Conservation (phyloP, 202 grass and related monocot species). For the Schoenoplectus triqueter region DNA sequence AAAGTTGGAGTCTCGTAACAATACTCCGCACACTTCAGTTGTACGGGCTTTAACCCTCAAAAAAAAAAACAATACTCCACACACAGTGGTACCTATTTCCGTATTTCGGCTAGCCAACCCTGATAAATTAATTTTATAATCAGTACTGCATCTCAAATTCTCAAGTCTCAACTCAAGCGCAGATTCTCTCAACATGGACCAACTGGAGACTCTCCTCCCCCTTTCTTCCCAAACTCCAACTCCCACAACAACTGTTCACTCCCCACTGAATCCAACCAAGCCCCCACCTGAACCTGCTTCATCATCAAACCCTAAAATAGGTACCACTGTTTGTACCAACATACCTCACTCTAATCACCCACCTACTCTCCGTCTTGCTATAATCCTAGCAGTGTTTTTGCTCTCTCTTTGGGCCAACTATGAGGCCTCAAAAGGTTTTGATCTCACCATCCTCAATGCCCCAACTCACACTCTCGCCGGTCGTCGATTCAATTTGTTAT, state of each 20-base stretch:
- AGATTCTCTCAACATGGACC: slow-evolving; percentile 7
- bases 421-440: slow-evolving; percentile 66
- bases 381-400: slow-evolving; percentile 39
- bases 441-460: slow-evolving; percentile 45
- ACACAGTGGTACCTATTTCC: not conserved
- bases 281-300: not conserved
- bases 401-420: slow-evolving; percentile 72
- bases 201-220: slow-evolving; percentile 17
- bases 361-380: slow-evolving; percentile 41
- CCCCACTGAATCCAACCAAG: not conserved
- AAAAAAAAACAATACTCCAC: too few relatives aligned
- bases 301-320: slow-evolving; percentile 29
- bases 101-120: not conserved
- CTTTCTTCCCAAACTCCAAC: slow-evolving; percentile 17
- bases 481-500: slow-evolving; percentile 64
- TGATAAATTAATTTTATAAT: slow-evolving; percentile 26
- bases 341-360: not conserved
- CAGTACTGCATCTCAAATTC: not conserved
- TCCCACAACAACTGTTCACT: not conserved
- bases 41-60: too few relatives aligned
- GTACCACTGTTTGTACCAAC: not conserved
- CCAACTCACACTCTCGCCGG: not conserved
- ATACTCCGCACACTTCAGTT: too few relatives aligned
- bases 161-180: not conserved
- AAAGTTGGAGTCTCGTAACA: not conserved